Evolutionary conservation across 129 eudicot species (phyloP).

Genomic region (Tagetes erecta): DNA sequence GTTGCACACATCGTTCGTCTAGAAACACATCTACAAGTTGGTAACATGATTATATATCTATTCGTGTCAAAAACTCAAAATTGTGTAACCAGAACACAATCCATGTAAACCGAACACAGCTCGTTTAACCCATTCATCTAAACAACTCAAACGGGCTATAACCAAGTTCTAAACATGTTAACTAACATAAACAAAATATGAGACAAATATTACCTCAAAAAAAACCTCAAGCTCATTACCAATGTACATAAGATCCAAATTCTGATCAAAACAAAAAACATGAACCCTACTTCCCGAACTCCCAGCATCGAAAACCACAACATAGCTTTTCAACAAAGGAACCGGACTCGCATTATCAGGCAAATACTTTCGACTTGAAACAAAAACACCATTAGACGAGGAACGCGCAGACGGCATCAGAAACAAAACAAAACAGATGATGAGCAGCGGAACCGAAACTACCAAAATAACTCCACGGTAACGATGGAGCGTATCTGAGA

Average conservation of each 20-base stretch:
- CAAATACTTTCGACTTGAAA: constrained; percentile 42
- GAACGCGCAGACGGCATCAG: constrained; percentile 47
- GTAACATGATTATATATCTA: background rate
- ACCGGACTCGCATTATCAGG: constrained; percentile 22
- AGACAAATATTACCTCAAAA: constrained; percentile 45
- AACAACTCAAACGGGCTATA: background rate
- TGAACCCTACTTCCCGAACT: constrained; percentile 87
- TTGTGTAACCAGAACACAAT: background rate
- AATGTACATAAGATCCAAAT: constrained; percentile 73
- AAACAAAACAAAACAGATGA: constrained; percentile 55
- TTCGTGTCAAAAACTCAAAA: background rate
- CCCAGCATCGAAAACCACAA: constrained; percentile 81
- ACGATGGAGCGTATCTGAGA: constrained; percentile 42
- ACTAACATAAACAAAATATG: background rate
- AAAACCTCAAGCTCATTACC: constrained; percentile 74
- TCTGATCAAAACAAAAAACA: constrained; percentile 68
- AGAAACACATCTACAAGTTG: too few species aligned
- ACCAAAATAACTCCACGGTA: constrained; percentile 54
- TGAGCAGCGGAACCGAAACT: constrained; percentile 51
- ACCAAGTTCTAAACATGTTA: background rate
- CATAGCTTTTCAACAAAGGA: constrained; percentile 38
- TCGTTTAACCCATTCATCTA: background rate
- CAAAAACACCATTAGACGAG: constrained; percentile 22
- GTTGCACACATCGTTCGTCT: too few species aligned
- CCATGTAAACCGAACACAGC: too few species aligned